Base-by-base conservation (phyloP, 345 rosid genomes). In the Lepidium africanum region DNA sequence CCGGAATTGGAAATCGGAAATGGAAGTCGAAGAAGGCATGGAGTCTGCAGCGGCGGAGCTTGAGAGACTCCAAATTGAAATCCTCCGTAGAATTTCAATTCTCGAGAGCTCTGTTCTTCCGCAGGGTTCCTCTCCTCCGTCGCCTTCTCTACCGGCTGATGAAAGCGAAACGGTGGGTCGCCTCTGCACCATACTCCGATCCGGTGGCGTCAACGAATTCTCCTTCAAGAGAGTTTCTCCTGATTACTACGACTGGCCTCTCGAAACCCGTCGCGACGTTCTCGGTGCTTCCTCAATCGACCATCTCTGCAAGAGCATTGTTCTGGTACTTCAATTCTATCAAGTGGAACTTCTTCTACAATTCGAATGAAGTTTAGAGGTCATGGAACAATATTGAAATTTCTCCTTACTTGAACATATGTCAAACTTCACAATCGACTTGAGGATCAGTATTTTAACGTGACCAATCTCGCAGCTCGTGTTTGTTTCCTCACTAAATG, bases 251-350 rank as follows among this genome's bases (percentile, higher is more conserved):
- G 87, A 89, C 17, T 78, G 91, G 84, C 51, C 95, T 42, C 75
- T 88, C 14, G 90, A 94, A 69, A 76, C 84, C 12, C 91, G 96
- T 23, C 86, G 92, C 50, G 82, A 81, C 76, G 77, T 68, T 63
- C 91, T 91, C 38, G 78, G 71, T 33, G 99, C 95, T 40, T 80
- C 90, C 77, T 87, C 96, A 1, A 57, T 94, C 51, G 69, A 86
- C 70, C 95, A 94, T 74, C 96, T 91, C 40, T 91, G 96, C 84
- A 94, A 90, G 70, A 90, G 95, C 89, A 86, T 93, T 77, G 96
- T 90, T 71, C 74, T 90, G 92, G 98, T 90, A 73, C 40, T 69
- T 69, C 7, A 13, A 39, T 58, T 40, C 5, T 25, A 40, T 13
- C 11, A 9, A 40, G 13, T 13, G 11, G 30, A 23, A 30, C 7